These are phyloP conservation scores for Trypanosoma lewisi DNA, from an alignment of 208 protist species.

Conservation along the genomic window DNA sequence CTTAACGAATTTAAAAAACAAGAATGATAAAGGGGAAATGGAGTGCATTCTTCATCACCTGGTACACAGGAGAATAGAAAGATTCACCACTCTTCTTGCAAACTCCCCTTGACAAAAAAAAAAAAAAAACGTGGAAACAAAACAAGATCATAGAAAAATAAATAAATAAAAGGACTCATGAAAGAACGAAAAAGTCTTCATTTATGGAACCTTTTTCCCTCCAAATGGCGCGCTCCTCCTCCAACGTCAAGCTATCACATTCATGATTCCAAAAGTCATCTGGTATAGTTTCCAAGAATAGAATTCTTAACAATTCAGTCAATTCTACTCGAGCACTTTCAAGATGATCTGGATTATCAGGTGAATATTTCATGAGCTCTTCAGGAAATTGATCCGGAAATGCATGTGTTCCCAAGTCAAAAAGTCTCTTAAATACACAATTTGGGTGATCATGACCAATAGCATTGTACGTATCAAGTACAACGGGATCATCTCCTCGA, in stretches of 20 bases:
- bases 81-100: too few species aligned
- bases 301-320: constrained; percentile 2
- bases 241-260: constrained; percentile 23
- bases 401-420: constrained; percentile 18
- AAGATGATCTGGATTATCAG: constrained; percentile 12
- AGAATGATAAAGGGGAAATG: too few species aligned
- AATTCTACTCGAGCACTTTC: constrained; percentile 13
- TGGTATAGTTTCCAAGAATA: constrained; percentile 5
- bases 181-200: constrained; percentile 27
- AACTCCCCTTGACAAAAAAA: not conserved
- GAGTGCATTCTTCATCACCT: too few species aligned
- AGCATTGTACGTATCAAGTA: constrained; percentile 9
- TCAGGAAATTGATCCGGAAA: constrained; percentile 14
- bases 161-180: not conserved
- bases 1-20: too few species aligned
- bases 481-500: constrained; percentile 18
- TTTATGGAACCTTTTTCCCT: constrained; percentile 2
- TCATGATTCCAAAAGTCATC: constrained; percentile 19
- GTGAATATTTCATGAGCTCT: constrained; percentile 5
- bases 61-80: too few species aligned
- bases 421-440: constrained; percentile 25
- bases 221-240: constrained; percentile 18
- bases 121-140: not conserved
- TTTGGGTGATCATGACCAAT: constrained; percentile 17
- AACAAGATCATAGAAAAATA: too few species aligned